Conservation (phyloP, 805 yeast species). For the Metschnikowia bowlesiae region DNA sequence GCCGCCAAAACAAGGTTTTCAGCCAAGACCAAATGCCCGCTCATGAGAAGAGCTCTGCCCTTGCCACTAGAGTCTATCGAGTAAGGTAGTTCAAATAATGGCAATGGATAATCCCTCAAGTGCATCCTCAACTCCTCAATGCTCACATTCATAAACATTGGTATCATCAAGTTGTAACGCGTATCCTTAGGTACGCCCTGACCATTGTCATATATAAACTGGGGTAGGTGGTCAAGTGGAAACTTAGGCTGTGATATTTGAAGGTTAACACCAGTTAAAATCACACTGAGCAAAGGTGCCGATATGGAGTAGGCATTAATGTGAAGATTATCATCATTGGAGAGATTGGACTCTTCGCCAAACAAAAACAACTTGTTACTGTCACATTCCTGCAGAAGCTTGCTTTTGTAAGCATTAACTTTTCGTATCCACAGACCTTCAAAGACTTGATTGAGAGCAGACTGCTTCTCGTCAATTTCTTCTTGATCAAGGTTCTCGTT, state of each 20-base stretch:
- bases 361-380: constrained; percentile 26
- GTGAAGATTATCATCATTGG: constrained; percentile 19
- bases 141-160: constrained; percentile 52
- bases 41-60: constrained; percentile 27
- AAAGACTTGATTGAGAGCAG: constrained; percentile 7
- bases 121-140: constrained; percentile 64
- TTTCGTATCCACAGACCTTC: constrained; percentile 58
- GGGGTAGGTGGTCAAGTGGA: constrained; percentile 39
- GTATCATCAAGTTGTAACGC: constrained; percentile 62
- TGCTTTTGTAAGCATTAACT: constrained; percentile 43
- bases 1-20: constrained; percentile 55
- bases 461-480: constrained; percentile 3
- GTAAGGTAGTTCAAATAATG: constrained; percentile 68
- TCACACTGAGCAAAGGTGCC: constrained; percentile 34
- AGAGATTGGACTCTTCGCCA: constrained; percentile 28
- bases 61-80: constrained; percentile 20
- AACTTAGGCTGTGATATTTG: constrained; percentile 26
- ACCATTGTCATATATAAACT: constrained; percentile 69
- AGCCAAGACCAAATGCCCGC: constrained; percentile 64
- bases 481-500: background rate
- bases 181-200: constrained; percentile 78
- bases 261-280: constrained; percentile 26
- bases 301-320: constrained; percentile 27
- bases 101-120: constrained; percentile 82
- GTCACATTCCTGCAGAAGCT: constrained; percentile 8